Percentiles rank a stretch among this genome's conserved stretches.
Conservation (phyloP, 768 basidiomycete genomes). For the Pholiota molesta region DNA sequence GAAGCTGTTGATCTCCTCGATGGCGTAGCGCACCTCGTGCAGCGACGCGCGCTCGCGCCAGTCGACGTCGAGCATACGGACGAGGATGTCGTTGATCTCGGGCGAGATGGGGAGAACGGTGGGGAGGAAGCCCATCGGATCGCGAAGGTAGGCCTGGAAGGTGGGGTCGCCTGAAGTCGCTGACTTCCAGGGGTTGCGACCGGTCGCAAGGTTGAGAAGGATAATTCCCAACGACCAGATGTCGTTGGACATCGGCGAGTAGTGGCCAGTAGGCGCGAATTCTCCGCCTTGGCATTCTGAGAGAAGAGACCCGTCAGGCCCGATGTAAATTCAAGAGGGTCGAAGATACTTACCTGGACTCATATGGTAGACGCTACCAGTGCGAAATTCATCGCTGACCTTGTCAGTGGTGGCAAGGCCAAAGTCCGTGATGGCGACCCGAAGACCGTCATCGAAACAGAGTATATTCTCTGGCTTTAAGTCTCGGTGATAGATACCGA, state of each 20-base stretch:
- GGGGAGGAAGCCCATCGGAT: constrained; percentile 81
- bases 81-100: constrained; percentile 75
- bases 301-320: constrained; percentile 14
- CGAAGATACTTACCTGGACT: constrained; percentile 71
- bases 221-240: constrained; percentile 98
- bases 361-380: constrained; percentile 97
- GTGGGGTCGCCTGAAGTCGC: constrained; percentile 88
- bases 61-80: constrained; percentile 73
- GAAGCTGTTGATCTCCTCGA: constrained; percentile 60
- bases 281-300: constrained; percentile 91
- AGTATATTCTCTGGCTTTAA: constrained; percentile 97
- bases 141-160: constrained; percentile 89
- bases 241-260: constrained; percentile 90
- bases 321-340: constrained; percentile 2
- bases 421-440: constrained; percentile 93
- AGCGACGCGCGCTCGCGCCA: constrained; percentile 46
- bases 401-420: constrained; percentile 92
- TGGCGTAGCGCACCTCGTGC: constrained; percentile 53
- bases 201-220: constrained; percentile 93
- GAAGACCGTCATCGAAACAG: constrained; percentile 80
- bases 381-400: constrained; percentile 88
- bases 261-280: constrained; percentile 72
- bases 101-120: constrained; percentile 83
- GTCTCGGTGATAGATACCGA: constrained; percentile 96
- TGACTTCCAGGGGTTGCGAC: constrained; percentile 98